Percentiles rank a stretch among this genome's conserved stretches.
These are phyloP conservation scores for Biscogniauxia mediterranea DNA, from an alignment of 2,329 filamentous ascomycete species.

Conservation along the genomic window DNA sequence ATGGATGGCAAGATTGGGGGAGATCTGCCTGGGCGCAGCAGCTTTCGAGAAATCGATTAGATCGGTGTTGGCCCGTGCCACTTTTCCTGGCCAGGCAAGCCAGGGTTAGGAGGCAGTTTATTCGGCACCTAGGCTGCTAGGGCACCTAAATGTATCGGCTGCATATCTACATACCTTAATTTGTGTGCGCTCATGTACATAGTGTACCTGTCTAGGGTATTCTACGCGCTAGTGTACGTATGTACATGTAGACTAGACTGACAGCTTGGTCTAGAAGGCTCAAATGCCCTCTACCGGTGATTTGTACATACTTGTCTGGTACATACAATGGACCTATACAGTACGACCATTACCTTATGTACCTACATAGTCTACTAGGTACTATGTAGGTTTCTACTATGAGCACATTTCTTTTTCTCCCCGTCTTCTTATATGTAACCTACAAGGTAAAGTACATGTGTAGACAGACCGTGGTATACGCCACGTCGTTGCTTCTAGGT, in stretches of 20 bases:
- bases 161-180: background rate
- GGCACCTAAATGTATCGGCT: background rate
- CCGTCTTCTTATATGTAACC: no score
- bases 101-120: background rate
- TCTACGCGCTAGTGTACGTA: no score
- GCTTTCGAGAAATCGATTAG: background rate
- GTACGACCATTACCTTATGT: no score
- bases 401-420: no score
- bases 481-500: background rate
- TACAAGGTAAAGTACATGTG: no score
- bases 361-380: no score
- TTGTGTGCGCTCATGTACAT: background rate
- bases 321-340: no score
- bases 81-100: background rate
- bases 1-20: no score
- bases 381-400: no score
- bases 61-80: background rate
- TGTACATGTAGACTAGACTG: background rate
- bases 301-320: no score
- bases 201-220: background rate
- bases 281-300: no score
- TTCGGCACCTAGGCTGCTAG: background rate
- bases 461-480: background rate
- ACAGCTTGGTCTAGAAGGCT: background rate
- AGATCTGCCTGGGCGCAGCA: background rate